phyloP scores from a whole-genome alignment of 2,329 filamentous ascomycete species.

The Pochonia chlamydosporia region DNA sequence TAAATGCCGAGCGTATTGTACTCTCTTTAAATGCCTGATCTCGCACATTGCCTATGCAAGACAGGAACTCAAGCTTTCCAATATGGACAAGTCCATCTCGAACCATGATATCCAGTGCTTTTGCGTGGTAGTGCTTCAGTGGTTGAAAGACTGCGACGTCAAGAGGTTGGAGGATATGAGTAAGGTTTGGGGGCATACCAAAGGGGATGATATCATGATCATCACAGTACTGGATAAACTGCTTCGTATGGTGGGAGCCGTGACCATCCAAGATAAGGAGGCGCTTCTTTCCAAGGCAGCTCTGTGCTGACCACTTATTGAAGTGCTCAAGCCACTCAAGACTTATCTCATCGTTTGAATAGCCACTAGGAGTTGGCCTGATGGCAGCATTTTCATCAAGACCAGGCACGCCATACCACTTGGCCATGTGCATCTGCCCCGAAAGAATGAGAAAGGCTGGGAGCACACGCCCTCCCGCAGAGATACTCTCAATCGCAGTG shows the following conservation, averaged over 20 bases:
- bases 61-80: too few relatives aligned
- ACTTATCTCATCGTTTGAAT: too few relatives aligned
- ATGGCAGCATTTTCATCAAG: too few relatives aligned
- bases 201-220: conserved; percentile 27
- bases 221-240: conserved; percentile 28
- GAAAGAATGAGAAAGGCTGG: conserved; percentile 7
- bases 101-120: background rate
- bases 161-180: conserved; percentile 5
- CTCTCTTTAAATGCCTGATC: too few relatives aligned
- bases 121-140: conserved; percentile 4
- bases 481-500: conserved; percentile 7
- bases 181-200: background rate
- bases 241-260: conserved; percentile 24
- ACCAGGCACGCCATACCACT: too few relatives aligned
- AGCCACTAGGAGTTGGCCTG: too few relatives aligned
- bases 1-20: too few relatives aligned
- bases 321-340: conserved; percentile 30
- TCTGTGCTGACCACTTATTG: conserved; percentile 22
- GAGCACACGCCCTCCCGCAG: background rate
- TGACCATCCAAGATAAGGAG: conserved; percentile 32
- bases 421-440: too few relatives aligned
- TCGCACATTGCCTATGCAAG: too few relatives aligned
- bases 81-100: background rate
- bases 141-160: conserved; percentile 3
- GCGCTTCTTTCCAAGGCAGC: conserved; percentile 17